Evolutionary conservation across 176 grass and related monocot species (phyloP), one percentile per base, ranked within the genome.

Genomic region (Thinopyrum elongatum): DNA sequence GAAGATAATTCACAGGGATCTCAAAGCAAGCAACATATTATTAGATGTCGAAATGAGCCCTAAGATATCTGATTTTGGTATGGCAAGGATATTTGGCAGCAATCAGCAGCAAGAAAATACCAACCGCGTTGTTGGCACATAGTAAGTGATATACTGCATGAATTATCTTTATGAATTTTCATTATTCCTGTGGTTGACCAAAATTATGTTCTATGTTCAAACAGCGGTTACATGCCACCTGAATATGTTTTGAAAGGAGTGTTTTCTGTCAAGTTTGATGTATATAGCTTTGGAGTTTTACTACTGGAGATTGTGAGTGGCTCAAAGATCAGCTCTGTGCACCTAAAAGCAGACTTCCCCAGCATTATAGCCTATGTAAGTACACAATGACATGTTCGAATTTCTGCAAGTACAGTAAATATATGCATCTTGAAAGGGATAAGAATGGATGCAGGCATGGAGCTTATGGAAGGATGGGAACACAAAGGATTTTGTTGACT

Each of bases 191-290:
- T 80, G 28, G 10, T 47, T 10, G 59, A 85, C 38, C n/a, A 13
- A 42, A 41, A 69, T 31, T 41, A 36, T 38, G 19, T 78, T 57
- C 2, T 55, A 17, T 73, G 47, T 83, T 51, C 12, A 65, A 85
- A 57, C 30, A 90, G 88, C 4, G 87, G 87, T 22, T 90, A 93
- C 70, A 87, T 93, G 84, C 78, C 88, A 0, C 81, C 91, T 22
- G 84, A 92, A 81, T 93, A 93, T 82, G 91, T 81, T 65, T 70
- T 93, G 84, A 63, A 87, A 55, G 88, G 87, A 6, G 39, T 53
- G 17, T 85, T 93, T 64, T 90, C 91, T 68, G 57, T 82, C 17
- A 93, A 93, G 71, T 93, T 81, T 22, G 75, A 90, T 78, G 76
- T 85, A 25, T 93, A 80, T 44, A 85, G 87, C 38, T 93, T 85